Evolutionary conservation across 805 yeast species (phyloP), one percentile per base, ranked within the genome.

Genomic region (Candida manassasensis): DNA sequence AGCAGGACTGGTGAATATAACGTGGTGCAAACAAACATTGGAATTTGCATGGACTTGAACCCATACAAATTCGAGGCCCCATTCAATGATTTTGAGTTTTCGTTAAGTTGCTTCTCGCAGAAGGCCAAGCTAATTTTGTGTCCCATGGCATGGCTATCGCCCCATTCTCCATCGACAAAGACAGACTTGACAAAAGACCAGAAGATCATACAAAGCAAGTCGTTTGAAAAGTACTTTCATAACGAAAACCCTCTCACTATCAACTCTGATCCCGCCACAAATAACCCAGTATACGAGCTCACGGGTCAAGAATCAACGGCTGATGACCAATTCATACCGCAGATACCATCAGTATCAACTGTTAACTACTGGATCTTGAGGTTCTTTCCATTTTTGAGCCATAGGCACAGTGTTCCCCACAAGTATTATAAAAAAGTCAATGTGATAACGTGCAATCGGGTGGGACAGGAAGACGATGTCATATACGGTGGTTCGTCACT

Each of bases 31-130:
- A 62, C 82, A 1, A 70, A 79, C 21, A 67, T 89, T 36, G 97
- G 96, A 0, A 87, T 89, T 4, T 89, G 97, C 54, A 89, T 89
- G 97, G 97, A 89, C 59, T 57, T 89, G 42, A 88, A 85, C 53
- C 96, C 96, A 0, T 83, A 84, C 55, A 70, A 84, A 52, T 89
- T 89, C 55, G 66, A 74, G 43, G 87, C 95, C 1, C 88, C 94
- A 1, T 88, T 86, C 58, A 65, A 71, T 24, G 69, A 65, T 17
- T 86, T 73, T 52, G 97, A 89, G 55, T 85, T 84, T 56, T 71
- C 89, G 0, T 53, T 58, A 19, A 66, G 67, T 35, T 77, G 84
- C 39, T 51, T 62, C 14, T 47, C 57, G 0, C 68, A 77, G 29
- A 49, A 63, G 8, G 74, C 76, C 0, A 67, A 74, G 21, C 57